These are phyloP conservation scores for Eucalyptus leucophloia DNA, from an alignment of 345 rosid genomes.

Conservation along the genomic window DNA sequence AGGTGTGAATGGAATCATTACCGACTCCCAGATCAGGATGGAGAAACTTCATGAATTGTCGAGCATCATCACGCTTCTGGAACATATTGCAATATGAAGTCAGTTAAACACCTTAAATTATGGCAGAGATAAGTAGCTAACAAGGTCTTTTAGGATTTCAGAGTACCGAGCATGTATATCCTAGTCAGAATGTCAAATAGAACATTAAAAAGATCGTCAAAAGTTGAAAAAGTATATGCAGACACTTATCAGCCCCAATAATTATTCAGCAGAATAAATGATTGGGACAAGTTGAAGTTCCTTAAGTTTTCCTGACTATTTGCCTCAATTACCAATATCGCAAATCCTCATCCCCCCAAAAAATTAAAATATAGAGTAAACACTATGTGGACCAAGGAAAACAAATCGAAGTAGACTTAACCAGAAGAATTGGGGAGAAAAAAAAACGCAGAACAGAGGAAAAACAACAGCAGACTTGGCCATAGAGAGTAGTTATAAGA, in stretches of 20 bases:
- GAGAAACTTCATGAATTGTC: constrained; percentile 97
- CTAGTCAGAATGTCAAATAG: background rate
- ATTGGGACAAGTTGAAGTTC: background rate
- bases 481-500: background rate
- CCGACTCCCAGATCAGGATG: constrained; percentile 97
- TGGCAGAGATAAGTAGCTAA: background rate
- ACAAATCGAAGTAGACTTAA: background rate
- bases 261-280: background rate
- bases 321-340: background rate
- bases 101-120: background rate
- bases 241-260: background rate
- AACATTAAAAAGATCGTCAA: background rate
- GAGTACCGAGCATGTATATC: background rate
- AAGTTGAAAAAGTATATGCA: background rate
- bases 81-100: background rate
- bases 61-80: constrained; percentile 93
- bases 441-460: background rate
- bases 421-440: background rate
- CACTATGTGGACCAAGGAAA: background rate
- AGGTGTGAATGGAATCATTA: constrained; percentile 14
- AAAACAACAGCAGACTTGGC: background rate
- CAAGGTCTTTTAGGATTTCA: background rate
- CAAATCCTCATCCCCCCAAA: background rate
- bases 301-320: background rate
- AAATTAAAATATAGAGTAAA: background rate